Evolutionary conservation across 495 filamentous ascomycete genomes (phyloP).

Genomic region (Annulohypoxylon maeteangense): DNA sequence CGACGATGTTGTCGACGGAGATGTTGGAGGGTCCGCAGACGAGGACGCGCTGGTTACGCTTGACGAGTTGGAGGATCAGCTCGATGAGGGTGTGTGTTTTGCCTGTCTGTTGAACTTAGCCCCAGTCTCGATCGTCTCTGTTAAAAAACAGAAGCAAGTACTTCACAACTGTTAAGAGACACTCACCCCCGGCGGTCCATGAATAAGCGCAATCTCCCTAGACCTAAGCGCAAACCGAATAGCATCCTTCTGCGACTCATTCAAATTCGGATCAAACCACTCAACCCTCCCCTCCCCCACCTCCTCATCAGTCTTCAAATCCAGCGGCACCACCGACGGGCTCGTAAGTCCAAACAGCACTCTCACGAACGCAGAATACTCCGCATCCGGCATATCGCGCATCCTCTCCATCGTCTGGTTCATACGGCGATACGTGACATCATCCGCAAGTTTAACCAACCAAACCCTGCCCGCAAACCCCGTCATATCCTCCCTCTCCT

Average conservation of each 20-base stretch:
- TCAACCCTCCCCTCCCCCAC: conserved; percentile 59
- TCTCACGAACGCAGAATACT: conserved; percentile 78
- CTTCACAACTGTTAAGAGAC: too few relatives aligned
- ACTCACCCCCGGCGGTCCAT: conserved; percentile 86
- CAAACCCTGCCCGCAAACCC: conserved; percentile 68
- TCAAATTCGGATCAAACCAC: conserved; percentile 83
- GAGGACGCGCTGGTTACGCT: conserved; percentile 74
- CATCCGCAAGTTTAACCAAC: conserved; percentile 92
- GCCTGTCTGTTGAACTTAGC: conserved; percentile 68
- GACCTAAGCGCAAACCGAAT: conserved; percentile 88
- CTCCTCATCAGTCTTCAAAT: conserved; percentile 53
- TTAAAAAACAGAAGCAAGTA: too few relatives aligned
- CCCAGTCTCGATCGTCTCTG: too few relatives aligned
- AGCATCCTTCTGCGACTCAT: conserved; percentile 90
- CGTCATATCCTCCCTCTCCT: conserved; percentile 68
- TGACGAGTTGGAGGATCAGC: conserved; percentile 86
- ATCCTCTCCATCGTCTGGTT: conserved; percentile 86
- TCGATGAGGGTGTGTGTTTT: conserved; percentile 99
- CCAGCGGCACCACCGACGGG: conserved; percentile 64
- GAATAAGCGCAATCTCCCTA: conserved; percentile 88
- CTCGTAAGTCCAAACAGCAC: conserved; percentile 82
- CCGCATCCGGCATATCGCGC: conserved; percentile 73
- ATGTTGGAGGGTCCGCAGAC: conserved; percentile 98
- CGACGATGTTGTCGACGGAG: conserved; percentile 98
- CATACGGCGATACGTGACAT: conserved; percentile 92